Evolutionary conservation across 139 green algal species (phyloP).

Genomic region (Chlorella sorokiniana): DNA sequence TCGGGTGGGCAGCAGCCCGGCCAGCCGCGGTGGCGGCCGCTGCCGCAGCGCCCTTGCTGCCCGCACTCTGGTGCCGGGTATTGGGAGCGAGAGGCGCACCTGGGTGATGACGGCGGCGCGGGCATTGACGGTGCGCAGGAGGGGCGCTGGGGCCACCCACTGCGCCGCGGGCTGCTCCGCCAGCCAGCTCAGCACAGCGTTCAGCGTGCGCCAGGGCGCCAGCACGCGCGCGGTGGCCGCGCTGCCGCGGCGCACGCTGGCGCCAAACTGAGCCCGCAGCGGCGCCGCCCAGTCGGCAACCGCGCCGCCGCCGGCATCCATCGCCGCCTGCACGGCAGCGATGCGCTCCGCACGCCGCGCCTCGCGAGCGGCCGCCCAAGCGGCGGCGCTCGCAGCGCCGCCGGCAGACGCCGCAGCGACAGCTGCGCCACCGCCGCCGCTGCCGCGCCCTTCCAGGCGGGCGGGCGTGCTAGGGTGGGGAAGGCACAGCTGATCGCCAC

Average conservation of each 20-base stretch:
- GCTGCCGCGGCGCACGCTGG: neutral
- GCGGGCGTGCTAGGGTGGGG: too few relatives aligned
- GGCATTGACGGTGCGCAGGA: conserved; percentile 53
- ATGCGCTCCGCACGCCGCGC: neutral
- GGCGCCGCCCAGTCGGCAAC: conserved; percentile 20
- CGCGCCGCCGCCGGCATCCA: conserved; percentile 18
- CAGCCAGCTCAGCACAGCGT: conserved; percentile 31
- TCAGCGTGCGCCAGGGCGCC: neutral
- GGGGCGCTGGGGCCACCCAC: conserved; percentile 47
- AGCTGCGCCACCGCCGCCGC: too few relatives aligned
- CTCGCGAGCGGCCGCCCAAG: too few relatives aligned
- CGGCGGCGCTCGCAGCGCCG: too few relatives aligned
- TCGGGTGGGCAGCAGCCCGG: too few relatives aligned
- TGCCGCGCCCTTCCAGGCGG: too few relatives aligned
- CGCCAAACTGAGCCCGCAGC: neutral
- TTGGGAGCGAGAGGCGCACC: neutral
- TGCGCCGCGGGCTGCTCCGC: conserved; percentile 31
- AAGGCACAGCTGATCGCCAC: too few relatives aligned
- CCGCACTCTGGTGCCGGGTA: too few relatives aligned
- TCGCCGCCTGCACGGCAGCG: neutral
- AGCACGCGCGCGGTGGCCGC: conserved; percentile 5
- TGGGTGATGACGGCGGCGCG: conserved; percentile 64
- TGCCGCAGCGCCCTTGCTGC: too few relatives aligned
- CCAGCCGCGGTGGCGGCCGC: too few relatives aligned
- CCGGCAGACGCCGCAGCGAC: too few relatives aligned